Base-by-base conservation (phyloP, 345 rosid species). In the Lepidium didymum region DNA sequence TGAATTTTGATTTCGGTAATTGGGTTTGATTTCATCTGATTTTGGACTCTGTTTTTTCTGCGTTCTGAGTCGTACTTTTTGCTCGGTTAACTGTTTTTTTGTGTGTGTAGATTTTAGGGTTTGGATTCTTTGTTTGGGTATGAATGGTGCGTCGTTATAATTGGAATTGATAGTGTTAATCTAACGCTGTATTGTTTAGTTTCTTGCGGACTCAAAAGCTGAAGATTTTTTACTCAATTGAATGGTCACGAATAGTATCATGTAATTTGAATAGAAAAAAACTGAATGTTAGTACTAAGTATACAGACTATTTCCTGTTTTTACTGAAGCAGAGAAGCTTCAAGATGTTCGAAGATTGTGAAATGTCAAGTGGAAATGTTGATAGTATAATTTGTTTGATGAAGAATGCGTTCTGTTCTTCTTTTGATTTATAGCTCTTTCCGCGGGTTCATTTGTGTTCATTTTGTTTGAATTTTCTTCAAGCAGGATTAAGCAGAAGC, bases 1-100 rank as follows among this genome's bases (percentile, higher is more conserved):
- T 78, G 25, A 64, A 74, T 58, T 72, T 75, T 71, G 64, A 81
- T 76, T 76, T 81, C 18, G 93, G 93, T 90, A 77, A 75, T 69
- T 35, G 8, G 25, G 5, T 62, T 51, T n/a, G 45, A 47, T 55
- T 27, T 41, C 50, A 16, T 50, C 19, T 40, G 25, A 1, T 18
- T 61, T 33, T 29, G 14, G 19, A 19, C 59, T 60, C 6, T 27
- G 29, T 10, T 12, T 44, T 40, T 23, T 1, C 29, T 36, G 25
- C 44, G 15, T 29, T 51, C 37, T 8, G 25, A 52, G n/a, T 27
- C 45, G 37, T 56, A 46, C n/a, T 18, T 18, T 42, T 27, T 12
- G 62, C 8, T 51, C 37, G 59, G 41, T 53, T 67, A 18, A 27
- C 11, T 51, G 60, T 54, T 37, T 13, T 2, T 67, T 25, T 25